These are phyloP conservation scores for Jaapia argillacea DNA, from an alignment of 768 basidiomycete genomes.

Conservation along the genomic window DNA sequence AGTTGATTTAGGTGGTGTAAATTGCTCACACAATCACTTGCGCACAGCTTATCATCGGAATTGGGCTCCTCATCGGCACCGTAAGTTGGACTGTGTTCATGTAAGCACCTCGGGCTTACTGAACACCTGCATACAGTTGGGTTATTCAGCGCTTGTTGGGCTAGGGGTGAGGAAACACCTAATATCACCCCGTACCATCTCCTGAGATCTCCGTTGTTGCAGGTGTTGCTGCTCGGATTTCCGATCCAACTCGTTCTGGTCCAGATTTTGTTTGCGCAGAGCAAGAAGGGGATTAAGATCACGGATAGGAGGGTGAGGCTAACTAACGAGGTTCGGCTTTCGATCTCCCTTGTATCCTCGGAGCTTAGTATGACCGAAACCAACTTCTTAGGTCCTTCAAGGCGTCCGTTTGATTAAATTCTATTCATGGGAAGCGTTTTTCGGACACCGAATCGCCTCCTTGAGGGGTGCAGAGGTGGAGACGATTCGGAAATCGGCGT, in stretches of 20 bases:
- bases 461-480: conserved; percentile 19
- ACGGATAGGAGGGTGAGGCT: conserved; percentile 53
- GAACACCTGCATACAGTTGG: conserved; percentile 27
- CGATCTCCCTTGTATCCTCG: not conserved
- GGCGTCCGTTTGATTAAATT: conserved; percentile 58
- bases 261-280: conserved; percentile 34
- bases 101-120: not conserved
- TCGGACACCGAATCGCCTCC: conserved; percentile 28
- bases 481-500: conserved; percentile 17
- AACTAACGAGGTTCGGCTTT: conserved; percentile 34
- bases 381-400: conserved; percentile 37
- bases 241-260: conserved; percentile 46
- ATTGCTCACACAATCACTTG: not conserved
- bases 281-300: conserved; percentile 42
- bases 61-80: conserved; percentile 51
- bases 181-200: not conserved
- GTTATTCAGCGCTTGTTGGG: conserved; percentile 56
- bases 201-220: not conserved
- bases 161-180: conserved; percentile 25
- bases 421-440: conserved; percentile 51
- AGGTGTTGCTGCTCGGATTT: conserved; percentile 39
- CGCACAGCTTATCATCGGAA: conserved; percentile 39
- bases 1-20: not conserved
- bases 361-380: not conserved
- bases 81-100: conserved; percentile 20